Conservation (phyloP, 495 filamentous ascomycete genomes). For the Rusavskia elegans region DNA sequence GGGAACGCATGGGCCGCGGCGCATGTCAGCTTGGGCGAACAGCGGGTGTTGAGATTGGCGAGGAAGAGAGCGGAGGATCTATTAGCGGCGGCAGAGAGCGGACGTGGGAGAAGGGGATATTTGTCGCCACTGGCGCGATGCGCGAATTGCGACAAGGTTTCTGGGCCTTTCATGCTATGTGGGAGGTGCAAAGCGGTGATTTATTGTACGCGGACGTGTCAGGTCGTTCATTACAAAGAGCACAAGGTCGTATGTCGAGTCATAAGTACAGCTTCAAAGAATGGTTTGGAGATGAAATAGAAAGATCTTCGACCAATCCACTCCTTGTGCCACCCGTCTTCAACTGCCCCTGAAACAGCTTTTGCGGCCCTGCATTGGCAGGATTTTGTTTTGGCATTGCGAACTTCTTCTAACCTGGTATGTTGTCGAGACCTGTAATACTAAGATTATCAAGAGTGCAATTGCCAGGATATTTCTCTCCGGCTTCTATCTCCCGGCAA, state of each 20-base stretch:
- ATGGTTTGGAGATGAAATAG: conserved; percentile 4
- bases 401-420: background rate
- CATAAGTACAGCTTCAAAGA: conserved; percentile 6
- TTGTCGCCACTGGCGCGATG: conserved; percentile 11
- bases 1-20: conserved; percentile 20
- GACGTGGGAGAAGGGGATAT: conserved; percentile 10
- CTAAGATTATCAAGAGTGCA: background rate
- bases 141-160: conserved; percentile 15
- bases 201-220: conserved; percentile 16
- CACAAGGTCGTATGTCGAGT: conserved; percentile 14
- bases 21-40: conserved; percentile 21
- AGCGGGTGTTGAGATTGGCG: conserved; percentile 20
- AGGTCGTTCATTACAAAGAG: conserved; percentile 16
- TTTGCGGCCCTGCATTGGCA: background rate
- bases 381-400: background rate
- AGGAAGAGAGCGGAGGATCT: conserved; percentile 18
- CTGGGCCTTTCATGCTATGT: conserved; percentile 15
- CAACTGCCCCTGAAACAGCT: background rate
- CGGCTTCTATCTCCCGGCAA: background rate
- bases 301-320: background rate
- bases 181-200: conserved; percentile 16
- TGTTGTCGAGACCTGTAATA: background rate
- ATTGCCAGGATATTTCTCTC: background rate
- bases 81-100: conserved; percentile 14
- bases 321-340: background rate